Evolutionary conservation across 2,329 filamentous ascomycete species (phyloP).

Genomic region (Diaporthe australafricana): DNA sequence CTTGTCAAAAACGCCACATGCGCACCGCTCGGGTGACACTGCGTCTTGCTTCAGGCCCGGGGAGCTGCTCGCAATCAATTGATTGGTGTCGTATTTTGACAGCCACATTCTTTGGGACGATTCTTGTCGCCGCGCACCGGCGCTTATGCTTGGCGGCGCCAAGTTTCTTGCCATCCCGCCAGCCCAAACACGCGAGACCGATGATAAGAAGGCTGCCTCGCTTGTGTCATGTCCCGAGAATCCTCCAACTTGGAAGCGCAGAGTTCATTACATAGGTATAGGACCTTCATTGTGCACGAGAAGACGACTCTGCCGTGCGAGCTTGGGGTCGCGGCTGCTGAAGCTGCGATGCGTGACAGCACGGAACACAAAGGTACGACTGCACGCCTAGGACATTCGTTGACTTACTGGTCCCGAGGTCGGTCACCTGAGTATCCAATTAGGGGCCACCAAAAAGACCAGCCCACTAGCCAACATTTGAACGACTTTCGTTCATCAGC

Average conservation of each 20-base stretch:
- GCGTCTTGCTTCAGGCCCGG: too few species aligned
- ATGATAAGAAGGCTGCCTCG: neutral
- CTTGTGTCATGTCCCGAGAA: slow-evolving; percentile 1
- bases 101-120: slow-evolving; percentile 1
- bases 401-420: too few species aligned
- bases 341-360: neutral
- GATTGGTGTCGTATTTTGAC: neutral
- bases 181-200: slow-evolving; percentile 19
- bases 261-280: neutral
- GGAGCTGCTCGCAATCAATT: too few species aligned
- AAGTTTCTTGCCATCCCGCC: neutral
- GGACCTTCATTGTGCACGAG: too few species aligned
- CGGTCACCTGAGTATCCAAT: too few species aligned
- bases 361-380: neutral
- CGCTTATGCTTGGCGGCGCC: slow-evolving; percentile 28
- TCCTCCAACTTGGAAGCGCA: too few species aligned
- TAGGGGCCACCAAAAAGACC: neutral
- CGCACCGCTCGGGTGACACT: too few species aligned
- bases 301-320: neutral
- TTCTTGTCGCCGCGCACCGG: neutral
- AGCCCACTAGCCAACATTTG: neutral
- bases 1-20: neutral
- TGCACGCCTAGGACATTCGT: neutral
- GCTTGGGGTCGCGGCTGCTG: neutral
- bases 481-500: neutral